These are phyloP conservation scores for Astragalus glycyphyllos DNA, from an alignment of 306 rosid genomes.

Conservation along the genomic window DNA sequence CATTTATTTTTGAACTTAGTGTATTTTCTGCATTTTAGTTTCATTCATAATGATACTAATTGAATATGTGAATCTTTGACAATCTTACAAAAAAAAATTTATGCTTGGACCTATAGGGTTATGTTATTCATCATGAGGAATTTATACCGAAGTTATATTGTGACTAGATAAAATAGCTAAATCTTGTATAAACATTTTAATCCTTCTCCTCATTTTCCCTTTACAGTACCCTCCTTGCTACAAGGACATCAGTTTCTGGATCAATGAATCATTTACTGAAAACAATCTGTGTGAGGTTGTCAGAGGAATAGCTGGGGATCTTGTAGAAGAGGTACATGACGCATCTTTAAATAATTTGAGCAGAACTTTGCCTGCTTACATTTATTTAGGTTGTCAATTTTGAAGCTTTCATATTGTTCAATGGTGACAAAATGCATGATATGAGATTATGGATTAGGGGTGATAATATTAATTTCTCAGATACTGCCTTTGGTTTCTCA, in stretches of 20 bases:
- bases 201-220: constrained; percentile 37
- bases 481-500: background rate
- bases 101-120: background rate
- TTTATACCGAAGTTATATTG: constrained; percentile 7
- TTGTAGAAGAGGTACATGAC: constrained; percentile 97
- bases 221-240: constrained; percentile 94
- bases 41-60: constrained; percentile 10
- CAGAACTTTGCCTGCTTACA: background rate
- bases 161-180: constrained; percentile 16
- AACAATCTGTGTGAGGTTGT: constrained; percentile 97
- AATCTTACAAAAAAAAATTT: background rate
- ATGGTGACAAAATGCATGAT: constrained; percentile 8
- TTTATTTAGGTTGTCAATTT: constrained; percentile 14
- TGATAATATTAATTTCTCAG: constrained; percentile 6
- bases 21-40: constrained; percentile 30
- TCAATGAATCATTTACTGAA: constrained; percentile 84
- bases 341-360: constrained; percentile 37
- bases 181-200: constrained; percentile 17
- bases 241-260: constrained; percentile 97
- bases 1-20: constrained; percentile 15
- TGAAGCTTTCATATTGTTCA: constrained; percentile 27
- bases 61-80: constrained; percentile 20
- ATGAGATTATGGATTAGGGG: background rate
- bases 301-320: constrained; percentile 93
- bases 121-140: background rate